Evolutionary conservation across 2,329 filamentous ascomycete species (phyloP).

Genomic region (Arthrobotrys iridis): DNA sequence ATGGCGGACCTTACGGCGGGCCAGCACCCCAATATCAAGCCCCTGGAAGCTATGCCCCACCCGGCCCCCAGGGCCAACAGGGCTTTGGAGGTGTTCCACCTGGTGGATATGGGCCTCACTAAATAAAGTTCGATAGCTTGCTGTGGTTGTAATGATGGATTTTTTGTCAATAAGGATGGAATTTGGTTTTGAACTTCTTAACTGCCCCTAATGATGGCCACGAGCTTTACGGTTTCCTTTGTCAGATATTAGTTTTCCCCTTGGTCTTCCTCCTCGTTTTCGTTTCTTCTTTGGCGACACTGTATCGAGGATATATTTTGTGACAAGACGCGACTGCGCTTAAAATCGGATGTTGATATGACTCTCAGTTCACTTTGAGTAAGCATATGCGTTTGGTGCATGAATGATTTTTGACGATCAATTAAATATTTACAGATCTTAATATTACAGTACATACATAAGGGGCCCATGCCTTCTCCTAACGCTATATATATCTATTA

Average conservation of each 20-base stretch:
- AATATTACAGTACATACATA: slow-evolving; percentile 25
- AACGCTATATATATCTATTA: background rate
- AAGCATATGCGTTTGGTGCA: background rate
- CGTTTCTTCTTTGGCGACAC: background rate
- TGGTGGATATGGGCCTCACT: slow-evolving; percentile 47
- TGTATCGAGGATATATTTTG: background rate
- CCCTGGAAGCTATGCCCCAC: slow-evolving; percentile 38
- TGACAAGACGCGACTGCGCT: slow-evolving; percentile 6
- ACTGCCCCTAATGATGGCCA: slow-evolving; percentile 33
- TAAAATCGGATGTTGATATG: slow-evolving; percentile 1
- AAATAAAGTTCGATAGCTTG: background rate
- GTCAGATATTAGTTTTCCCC: slow-evolving; percentile 3
- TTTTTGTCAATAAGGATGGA: slow-evolving; percentile 21
- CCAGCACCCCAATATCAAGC: slow-evolving; percentile 39
- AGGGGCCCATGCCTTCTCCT: background rate
- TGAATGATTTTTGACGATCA: background rate
- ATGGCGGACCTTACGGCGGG: slow-evolving; percentile 23
- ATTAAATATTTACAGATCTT: slow-evolving; percentile 20
- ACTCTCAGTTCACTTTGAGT: background rate
- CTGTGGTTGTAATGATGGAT: slow-evolving; percentile 18
- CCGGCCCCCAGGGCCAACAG: slow-evolving; percentile 36
- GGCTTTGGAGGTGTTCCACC: slow-evolving; percentile 48
- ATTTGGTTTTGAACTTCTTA: slow-evolving; percentile 7
- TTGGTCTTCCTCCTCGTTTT: background rate
- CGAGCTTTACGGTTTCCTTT: slow-evolving; percentile 37